Conservation (phyloP, 2,329 filamentous ascomycete species). For the Ceratocystis colombiana region DNA sequence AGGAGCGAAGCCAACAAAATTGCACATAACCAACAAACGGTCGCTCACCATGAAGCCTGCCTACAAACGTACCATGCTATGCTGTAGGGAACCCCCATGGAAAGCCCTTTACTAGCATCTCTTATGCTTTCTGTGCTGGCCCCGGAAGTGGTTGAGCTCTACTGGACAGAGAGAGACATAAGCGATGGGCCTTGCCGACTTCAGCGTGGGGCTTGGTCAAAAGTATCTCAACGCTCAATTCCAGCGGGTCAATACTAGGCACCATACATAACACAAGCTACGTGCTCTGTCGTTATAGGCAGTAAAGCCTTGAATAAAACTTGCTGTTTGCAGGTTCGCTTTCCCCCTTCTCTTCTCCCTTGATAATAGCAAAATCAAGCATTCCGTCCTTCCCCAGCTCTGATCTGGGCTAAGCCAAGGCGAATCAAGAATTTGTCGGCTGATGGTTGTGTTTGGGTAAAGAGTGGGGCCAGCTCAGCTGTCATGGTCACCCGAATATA, state of each 20-base stretch:
- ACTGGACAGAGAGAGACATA: neutral
- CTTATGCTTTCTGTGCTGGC: neutral
- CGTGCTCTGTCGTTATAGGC: neutral
- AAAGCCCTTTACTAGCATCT: neutral
- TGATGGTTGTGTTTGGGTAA: neutral
- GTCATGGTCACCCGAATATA: neutral
- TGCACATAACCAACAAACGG: neutral
- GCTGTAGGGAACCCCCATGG: neutral
- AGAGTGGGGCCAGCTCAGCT: neutral
- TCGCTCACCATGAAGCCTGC: neutral
- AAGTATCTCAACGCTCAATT: neutral
- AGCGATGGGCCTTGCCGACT: neutral
- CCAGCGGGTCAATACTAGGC: neutral
- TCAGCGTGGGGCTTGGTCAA: neutral
- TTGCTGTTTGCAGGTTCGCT: constrained; percentile 1
- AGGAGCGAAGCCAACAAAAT: neutral
- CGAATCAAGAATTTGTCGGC: neutral
- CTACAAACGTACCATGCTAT: neutral
- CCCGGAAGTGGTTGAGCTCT: constrained; percentile 8
- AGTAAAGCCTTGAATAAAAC: neutral
- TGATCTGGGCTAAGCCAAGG: neutral
- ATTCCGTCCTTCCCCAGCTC: neutral
- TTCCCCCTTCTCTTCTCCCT: neutral
- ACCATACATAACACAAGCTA: neutral
- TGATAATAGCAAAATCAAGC: neutral